These are phyloP conservation scores for Fereydounia khargensis DNA, from an alignment of 1,284 basidiomycete genomes.

Conservation along the genomic window DNA sequence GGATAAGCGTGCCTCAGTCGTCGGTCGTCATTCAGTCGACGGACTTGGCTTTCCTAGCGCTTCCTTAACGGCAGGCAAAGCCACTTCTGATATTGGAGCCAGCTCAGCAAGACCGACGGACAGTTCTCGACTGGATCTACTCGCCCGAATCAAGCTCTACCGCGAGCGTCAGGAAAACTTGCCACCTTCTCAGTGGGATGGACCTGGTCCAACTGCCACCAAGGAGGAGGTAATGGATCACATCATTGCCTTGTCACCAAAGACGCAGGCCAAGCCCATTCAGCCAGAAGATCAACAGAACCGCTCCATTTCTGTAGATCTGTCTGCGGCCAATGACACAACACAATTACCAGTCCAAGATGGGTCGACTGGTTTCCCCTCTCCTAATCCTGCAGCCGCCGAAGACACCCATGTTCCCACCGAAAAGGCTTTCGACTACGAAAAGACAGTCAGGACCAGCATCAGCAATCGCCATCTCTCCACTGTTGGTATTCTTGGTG, in stretches of 20 bases:
- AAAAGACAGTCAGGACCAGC: background rate
- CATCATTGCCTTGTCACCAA: constrained; percentile 15
- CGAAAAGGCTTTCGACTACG: background rate
- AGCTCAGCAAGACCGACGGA: background rate
- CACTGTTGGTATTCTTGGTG: constrained; percentile 5
- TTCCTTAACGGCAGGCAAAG: constrained; percentile 1
- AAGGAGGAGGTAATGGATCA: constrained; percentile 34
- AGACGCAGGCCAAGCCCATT: constrained; percentile 9
- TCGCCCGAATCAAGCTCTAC: constrained; percentile 48
- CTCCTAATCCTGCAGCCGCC: no score
- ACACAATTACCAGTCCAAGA: no score
- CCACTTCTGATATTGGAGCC: constrained; percentile 16
- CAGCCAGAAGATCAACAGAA: constrained; percentile 8
- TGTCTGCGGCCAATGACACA: no score
- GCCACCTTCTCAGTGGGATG: constrained; percentile 35
- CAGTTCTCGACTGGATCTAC: constrained; percentile 25
- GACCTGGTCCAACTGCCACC: constrained; percentile 28
- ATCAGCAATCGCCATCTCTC: background rate
- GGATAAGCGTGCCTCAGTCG: background rate
- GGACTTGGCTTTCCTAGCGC: background rate
- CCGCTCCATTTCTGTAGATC: no score
- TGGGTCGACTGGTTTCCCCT: no score
- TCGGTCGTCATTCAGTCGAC: constrained; percentile 9
- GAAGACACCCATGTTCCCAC: constrained; percentile 14
- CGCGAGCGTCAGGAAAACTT: constrained; percentile 46